Evolutionary conservation across 768 basidiomycete genomes (phyloP).

Genomic region (Lanmaoa pseudosensibilis): DNA sequence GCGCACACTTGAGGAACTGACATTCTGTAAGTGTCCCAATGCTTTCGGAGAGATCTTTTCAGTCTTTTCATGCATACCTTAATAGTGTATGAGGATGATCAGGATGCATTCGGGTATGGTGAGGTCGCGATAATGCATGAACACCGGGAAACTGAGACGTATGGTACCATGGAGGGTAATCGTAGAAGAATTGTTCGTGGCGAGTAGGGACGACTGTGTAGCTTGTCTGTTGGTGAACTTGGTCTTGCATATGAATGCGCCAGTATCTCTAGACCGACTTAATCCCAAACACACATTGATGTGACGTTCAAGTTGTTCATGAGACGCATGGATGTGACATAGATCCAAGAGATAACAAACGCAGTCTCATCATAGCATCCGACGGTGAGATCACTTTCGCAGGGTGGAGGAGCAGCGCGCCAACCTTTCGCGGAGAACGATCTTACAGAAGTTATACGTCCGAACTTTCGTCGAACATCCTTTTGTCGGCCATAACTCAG

Average conservation of each 20-base stretch:
- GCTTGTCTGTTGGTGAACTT: not conserved
- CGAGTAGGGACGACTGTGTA: not conserved
- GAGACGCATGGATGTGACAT: too few relatives aligned
- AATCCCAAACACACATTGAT: too few relatives aligned
- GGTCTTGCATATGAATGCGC: not conserved
- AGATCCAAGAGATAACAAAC: too few relatives aligned
- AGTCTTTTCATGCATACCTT: not conserved
- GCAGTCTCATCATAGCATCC: too few relatives aligned
- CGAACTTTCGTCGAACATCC: too few relatives aligned
- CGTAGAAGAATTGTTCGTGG: not conserved
- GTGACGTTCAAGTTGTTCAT: too few relatives aligned
- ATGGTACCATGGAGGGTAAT: not conserved
- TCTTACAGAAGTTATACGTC: too few relatives aligned
- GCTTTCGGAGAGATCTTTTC: not conserved
- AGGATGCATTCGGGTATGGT: not conserved
- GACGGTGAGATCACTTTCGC: too few relatives aligned
- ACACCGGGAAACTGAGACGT: not conserved
- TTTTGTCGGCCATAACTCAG: too few relatives aligned
- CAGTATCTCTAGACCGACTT: too few relatives aligned
- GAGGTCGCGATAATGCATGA: not conserved
- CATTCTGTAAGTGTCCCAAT: conserved; percentile 8
- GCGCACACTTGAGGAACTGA: conserved; percentile 14
- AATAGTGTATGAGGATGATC: conserved; percentile 8
- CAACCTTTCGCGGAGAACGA: too few relatives aligned
- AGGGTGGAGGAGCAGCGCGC: too few relatives aligned